Evolutionary conservation across 1,284 basidiomycete species (phyloP).

Genomic region (Lentinula novae-zelandiae): DNA sequence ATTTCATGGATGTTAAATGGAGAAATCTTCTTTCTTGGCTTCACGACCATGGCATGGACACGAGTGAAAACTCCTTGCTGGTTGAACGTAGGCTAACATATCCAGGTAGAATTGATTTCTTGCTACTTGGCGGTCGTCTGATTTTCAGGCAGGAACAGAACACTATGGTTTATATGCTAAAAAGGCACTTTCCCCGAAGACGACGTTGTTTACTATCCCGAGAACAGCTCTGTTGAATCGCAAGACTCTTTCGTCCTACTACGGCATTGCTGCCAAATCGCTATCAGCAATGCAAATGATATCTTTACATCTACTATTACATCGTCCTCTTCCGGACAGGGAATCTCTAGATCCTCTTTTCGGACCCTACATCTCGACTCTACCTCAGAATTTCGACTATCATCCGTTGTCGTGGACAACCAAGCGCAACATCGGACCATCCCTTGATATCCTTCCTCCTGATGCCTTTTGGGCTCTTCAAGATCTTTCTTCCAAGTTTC

Average conservation of each 20-base stretch:
- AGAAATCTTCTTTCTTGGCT: constrained; percentile 54
- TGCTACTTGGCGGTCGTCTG: background rate
- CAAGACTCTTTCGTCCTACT: constrained; percentile 54
- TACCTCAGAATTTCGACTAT: constrained; percentile 64
- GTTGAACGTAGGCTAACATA: constrained; percentile 41
- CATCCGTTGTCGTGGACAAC: constrained; percentile 80
- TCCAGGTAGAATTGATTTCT: constrained; percentile 29
- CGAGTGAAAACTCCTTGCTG: constrained; percentile 27
- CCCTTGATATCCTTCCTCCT: constrained; percentile 46
- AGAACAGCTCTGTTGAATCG: constrained; percentile 67
- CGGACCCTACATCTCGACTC: constrained; percentile 69
- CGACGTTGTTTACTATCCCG: constrained; percentile 65
- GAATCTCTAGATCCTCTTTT: constrained; percentile 56
- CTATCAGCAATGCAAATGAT: constrained; percentile 58
- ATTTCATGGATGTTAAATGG: constrained; percentile 35
- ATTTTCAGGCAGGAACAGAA: background rate
- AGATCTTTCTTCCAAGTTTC: constrained; percentile 49
- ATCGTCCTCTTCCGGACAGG: constrained; percentile 32
- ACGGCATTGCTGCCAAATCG: constrained; percentile 32
- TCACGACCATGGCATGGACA: constrained; percentile 46
- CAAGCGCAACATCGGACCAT: constrained; percentile 20
- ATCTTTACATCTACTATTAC: constrained; percentile 59
- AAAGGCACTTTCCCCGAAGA: constrained; percentile 42
- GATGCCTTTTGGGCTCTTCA: constrained; percentile 44
- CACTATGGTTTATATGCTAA: constrained; percentile 62